Base-by-base conservation (phyloP, 257 asterid species). In the Nemophila menziesii region DNA sequence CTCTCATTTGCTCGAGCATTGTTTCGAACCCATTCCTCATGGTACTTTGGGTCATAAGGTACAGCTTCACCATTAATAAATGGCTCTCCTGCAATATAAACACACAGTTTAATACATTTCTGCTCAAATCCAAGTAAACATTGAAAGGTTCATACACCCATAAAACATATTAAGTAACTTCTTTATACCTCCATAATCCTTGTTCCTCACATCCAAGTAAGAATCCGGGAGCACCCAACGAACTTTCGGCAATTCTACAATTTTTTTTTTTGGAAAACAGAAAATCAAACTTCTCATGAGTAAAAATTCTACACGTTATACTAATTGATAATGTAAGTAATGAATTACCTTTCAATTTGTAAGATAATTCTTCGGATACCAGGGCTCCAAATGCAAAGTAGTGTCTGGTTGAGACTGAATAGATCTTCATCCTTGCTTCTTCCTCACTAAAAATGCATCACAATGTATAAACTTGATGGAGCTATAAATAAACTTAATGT, bases 141-240 rank as follows among this genome's bases (percentile, higher is more conserved):
- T n/a, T n/a, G n/a, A n/a, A n/a, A n/a, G n/a, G n/a, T n/a, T n/a
- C n/a, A n/a, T n/a, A n/a, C n/a, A n/a, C n/a, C n/a, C n/a, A n/a
- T n/a, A n/a, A n/a, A n/a, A n/a, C n/a, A n/a, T n/a, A n/a, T n/a
- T n/a, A 27, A 20, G 38, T 22, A 14, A 33, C 16, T n/a, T 38
- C 17, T 17, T 17, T n/a, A 23, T 73, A 90, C 99, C 96, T 77
- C 96, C 99, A 45, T 85, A 85, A 38, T 90, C 96, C 69, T 85
- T 85, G 41, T 90, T 79, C 56, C 5, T 85, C 4, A 85, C 99
- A 69, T 90, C 86, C 78, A 90, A 49, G 65, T 85, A 90, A 2
- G 99, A 90, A 64, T 90, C 99, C 16, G 99, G 99, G 53, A 85
- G 96, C 57, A 90, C 96, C 99, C 99, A 90, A 3, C 93, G 62